Conservation (phyloP, 139 green algal species). For the Bryopsis sp. region DNA sequence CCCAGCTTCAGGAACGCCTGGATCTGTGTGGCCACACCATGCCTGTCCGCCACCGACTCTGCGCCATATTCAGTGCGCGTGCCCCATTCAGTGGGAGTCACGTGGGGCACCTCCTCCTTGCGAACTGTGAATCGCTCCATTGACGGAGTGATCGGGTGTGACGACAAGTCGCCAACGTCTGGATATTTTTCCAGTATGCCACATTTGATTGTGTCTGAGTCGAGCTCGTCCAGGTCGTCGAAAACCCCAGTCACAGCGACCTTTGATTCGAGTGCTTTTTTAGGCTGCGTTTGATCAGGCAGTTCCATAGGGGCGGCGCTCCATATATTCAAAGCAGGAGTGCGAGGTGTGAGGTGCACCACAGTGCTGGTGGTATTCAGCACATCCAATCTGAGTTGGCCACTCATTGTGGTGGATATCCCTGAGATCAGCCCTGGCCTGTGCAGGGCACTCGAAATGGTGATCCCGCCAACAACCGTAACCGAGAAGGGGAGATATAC, state of each 20-base stretch:
- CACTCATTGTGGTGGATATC: neutral
- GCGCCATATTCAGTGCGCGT: neutral
- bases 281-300: too few relatives aligned
- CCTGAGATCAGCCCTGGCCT: neutral
- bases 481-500: slow-evolving; percentile 10
- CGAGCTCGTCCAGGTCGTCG: too few relatives aligned
- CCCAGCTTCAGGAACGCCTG: neutral
- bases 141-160: neutral
- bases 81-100: neutral
- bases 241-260: too few relatives aligned
- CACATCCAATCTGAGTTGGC: neutral
- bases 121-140: neutral
- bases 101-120: neutral
- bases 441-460: neutral
- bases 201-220: too few relatives aligned
- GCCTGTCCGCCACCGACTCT: neutral
- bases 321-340: too few relatives aligned
- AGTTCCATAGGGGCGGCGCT: too few relatives aligned
- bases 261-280: too few relatives aligned
- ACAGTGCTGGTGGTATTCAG: slow-evolving; percentile 4
- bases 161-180: neutral
- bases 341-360: neutral
- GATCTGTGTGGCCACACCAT: neutral
- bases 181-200: neutral
- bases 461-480: neutral